Percentiles rank a stretch among this genome's conserved stretches.
These are phyloP conservation scores for Sugiyamaella pinicola DNA, from an alignment of 1,139 yeast genomes.

Conservation along the genomic window DNA sequence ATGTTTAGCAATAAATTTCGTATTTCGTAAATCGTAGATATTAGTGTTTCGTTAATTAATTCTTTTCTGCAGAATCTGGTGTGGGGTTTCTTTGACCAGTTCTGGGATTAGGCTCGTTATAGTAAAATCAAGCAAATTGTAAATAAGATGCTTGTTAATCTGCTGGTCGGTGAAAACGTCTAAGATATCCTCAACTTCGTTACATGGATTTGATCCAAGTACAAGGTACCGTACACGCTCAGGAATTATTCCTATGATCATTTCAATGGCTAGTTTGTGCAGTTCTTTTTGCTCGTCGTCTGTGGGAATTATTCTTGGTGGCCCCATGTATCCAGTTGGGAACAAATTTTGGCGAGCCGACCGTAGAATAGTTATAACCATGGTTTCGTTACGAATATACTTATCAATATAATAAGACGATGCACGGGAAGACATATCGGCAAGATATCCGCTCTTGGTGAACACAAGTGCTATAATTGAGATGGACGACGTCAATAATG, in stretches of 20 bases:
- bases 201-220: constrained; percentile 34
- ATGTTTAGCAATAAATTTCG: no score
- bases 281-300: constrained; percentile 34
- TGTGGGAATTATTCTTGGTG: constrained; percentile 42
- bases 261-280: constrained; percentile 16
- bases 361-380: constrained; percentile 36
- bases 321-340: constrained; percentile 49
- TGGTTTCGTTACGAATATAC: constrained; percentile 26
- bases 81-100: constrained; percentile 45
- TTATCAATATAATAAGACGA: constrained; percentile 32
- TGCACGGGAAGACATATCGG: constrained; percentile 32
- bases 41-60: not conserved
- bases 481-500: constrained; percentile 38
- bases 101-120: constrained; percentile 48
- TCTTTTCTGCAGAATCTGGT: constrained; percentile 26
- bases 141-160: constrained; percentile 48
- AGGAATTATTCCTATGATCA: constrained; percentile 25
- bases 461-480: constrained; percentile 34
- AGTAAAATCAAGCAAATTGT: constrained; percentile 46
- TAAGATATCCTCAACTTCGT: constrained; percentile 42
- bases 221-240: constrained; percentile 29
- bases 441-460: constrained; percentile 32
- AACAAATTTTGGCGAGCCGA: constrained; percentile 43
- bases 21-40: no score
- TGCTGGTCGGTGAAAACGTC: constrained; percentile 43